phyloP scores from a whole-genome alignment of 164 flowering plant species.

The Amborella trichopoda region DNA sequence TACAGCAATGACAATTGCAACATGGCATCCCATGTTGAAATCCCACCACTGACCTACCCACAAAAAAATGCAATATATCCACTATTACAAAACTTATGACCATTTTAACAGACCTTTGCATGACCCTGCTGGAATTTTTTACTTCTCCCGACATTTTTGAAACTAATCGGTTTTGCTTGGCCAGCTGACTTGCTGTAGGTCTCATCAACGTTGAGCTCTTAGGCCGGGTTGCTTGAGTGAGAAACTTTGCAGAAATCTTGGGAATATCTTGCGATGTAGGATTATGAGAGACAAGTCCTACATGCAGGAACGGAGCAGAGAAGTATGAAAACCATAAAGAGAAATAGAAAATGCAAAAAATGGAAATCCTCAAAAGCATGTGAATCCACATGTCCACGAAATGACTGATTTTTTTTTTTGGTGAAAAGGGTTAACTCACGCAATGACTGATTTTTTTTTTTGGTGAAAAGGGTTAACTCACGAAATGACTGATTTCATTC shows the following conservation, averaged over 20 bases:
- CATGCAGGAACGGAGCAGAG: neutral
- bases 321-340: neutral
- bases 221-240: slow-evolving; percentile 20
- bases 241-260: slow-evolving; percentile 20
- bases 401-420: too few relatives aligned
- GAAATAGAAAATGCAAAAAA: neutral
- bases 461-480: too few relatives aligned
- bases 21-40: too few relatives aligned
- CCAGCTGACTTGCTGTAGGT: slow-evolving; percentile 93
- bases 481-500: too few relatives aligned
- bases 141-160: slow-evolving; percentile 10
- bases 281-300: slow-evolving; percentile 37
- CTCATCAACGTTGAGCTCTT: slow-evolving; percentile 86
- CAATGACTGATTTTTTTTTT: too few relatives aligned
- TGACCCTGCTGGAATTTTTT: slow-evolving; percentile 27
- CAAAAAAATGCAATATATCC: too few relatives aligned
- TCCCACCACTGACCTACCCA: too few relatives aligned
- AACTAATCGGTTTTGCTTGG: slow-evolving; percentile 56
- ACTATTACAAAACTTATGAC: too few relatives aligned
- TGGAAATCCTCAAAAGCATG: neutral
- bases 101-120: slow-evolving; percentile 15
- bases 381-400: too few relatives aligned
- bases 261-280: slow-evolving; percentile 17
- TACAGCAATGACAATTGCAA: too few relatives aligned
- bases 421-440: too few relatives aligned